Evolutionary conservation across 352 stramenopile species (phyloP).

Genomic region (Achlya hypogyna): DNA sequence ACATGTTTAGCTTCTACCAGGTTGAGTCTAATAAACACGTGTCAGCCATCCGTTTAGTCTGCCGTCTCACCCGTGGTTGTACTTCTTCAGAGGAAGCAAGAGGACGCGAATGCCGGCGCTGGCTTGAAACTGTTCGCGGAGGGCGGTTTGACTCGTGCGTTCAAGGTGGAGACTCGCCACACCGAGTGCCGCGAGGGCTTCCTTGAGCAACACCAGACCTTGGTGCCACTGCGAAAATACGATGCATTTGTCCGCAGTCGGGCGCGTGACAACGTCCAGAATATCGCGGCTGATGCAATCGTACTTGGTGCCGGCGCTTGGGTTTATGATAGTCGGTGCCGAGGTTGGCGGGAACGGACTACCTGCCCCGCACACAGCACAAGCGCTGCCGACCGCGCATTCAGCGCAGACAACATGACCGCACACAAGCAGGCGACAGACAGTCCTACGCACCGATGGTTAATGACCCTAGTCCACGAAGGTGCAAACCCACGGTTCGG

Average conservation of each 20-base stretch:
- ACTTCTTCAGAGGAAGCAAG: conserved; percentile 16
- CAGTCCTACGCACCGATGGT: background rate
- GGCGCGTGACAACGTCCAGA: background rate
- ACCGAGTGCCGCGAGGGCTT: background rate
- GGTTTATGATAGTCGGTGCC: background rate
- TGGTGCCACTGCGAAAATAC: conserved; percentile 17
- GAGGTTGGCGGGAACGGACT: background rate
- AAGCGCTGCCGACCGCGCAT: too few relatives aligned
- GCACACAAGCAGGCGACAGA: background rate
- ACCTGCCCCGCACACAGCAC: background rate
- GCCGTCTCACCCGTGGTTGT: conserved; percentile 17
- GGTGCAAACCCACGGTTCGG: too few relatives aligned
- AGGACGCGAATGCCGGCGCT: background rate
- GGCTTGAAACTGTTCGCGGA: conserved; percentile 6
- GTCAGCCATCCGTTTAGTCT: background rate
- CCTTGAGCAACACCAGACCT: background rate
- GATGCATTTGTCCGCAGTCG: conserved; percentile 5
- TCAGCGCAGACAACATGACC: background rate
- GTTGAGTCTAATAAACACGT: conserved; percentile 2
- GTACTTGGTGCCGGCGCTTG: background rate
- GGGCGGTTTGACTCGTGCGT: background rate
- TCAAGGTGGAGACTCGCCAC: conserved; percentile 1
- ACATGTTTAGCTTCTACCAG: conserved; percentile 19
- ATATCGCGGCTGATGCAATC: conserved; percentile 4
- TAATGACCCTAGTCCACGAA: background rate